Percentiles rank a stretch among this genome's conserved stretches.
These are phyloP conservation scores for Candida cerambycidarum DNA, from an alignment of 805 yeast species.

Conservation along the genomic window DNA sequence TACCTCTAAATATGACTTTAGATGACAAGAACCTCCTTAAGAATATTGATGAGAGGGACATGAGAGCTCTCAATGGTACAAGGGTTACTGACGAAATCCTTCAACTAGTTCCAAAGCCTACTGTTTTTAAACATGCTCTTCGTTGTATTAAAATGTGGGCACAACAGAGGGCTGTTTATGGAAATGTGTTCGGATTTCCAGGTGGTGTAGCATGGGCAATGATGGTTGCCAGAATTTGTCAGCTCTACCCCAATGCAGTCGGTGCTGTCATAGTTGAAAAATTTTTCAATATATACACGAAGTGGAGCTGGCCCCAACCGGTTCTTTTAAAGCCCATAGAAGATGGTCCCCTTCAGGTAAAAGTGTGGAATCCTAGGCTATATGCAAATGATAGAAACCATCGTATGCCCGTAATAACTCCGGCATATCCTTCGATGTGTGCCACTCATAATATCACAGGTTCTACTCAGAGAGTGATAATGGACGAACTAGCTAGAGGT, in stretches of 20 bases:
- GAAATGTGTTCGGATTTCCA: slow-evolving; percentile 94
- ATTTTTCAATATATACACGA: slow-evolving; percentile 79
- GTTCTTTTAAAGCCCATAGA: slow-evolving; percentile 89
- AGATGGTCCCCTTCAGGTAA: slow-evolving; percentile 94
- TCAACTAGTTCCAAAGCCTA: slow-evolving; percentile 85
- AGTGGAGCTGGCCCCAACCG: slow-evolving; percentile 99
- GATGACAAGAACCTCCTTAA: slow-evolving; percentile 82
- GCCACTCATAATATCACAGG: slow-evolving; percentile 94
- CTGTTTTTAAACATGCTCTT: slow-evolving; percentile 88
- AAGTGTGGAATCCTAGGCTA: slow-evolving; percentile 94
- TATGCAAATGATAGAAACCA: slow-evolving; percentile 89
- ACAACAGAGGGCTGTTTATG: slow-evolving; percentile 89
- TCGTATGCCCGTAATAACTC: slow-evolving; percentile 96
- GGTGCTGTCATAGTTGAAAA: slow-evolving; percentile 88
- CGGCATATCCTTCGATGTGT: slow-evolving; percentile 98
- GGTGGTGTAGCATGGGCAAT: slow-evolving; percentile 99
- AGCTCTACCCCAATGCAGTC: slow-evolving; percentile 92
- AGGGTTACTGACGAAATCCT: slow-evolving; percentile 95
- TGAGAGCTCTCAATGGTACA: slow-evolving; percentile 91
- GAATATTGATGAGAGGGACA: slow-evolving; percentile 88
- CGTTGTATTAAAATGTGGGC: slow-evolving; percentile 97
- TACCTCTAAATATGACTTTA: slow-evolving; percentile 71
- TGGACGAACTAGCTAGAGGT: slow-evolving; percentile 80
- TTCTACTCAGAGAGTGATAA: slow-evolving; percentile 80
- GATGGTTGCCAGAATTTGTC: slow-evolving; percentile 97